phyloP scores from a whole-genome alignment of 306 rosid species.

The Oemleria cerasiformis region DNA sequence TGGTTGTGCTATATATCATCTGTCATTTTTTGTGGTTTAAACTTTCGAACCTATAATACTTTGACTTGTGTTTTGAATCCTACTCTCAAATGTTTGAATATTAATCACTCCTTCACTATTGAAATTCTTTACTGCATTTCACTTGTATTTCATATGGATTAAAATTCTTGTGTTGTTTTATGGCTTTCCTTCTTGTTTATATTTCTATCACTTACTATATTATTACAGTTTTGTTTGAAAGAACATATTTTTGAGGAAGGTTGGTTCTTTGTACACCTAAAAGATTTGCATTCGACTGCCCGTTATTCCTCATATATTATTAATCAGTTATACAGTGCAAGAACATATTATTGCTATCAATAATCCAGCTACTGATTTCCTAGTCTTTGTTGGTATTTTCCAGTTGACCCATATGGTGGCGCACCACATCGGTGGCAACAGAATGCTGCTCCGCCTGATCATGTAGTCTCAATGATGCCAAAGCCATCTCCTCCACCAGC shows the following conservation, averaged over 20 bases:
- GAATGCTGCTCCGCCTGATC: slow-evolving; percentile 69
- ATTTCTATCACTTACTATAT: neutral
- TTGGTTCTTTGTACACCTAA: neutral
- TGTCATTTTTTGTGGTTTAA: neutral
- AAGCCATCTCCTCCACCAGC: slow-evolving; percentile 67
- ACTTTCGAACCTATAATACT: neutral
- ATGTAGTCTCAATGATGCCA: slow-evolving; percentile 34
- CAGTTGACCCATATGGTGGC: slow-evolving; percentile 64
- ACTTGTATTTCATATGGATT: neutral
- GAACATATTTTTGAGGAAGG: slow-evolving; percentile 1
- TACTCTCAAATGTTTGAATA: neutral
- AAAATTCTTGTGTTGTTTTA: neutral
- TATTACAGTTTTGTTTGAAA: neutral
- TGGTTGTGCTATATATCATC: neutral
- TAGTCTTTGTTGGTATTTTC: slow-evolving; percentile 19
- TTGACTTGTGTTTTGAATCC: neutral
- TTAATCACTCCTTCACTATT: neutral
- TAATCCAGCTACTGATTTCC: neutral
- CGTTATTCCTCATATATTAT: neutral
- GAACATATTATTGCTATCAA: neutral
- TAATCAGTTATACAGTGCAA: neutral
- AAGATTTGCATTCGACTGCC: neutral
- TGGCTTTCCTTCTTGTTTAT: neutral
- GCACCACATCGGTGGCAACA: slow-evolving; percentile 61
- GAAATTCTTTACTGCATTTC: neutral